phyloP scores from a whole-genome alignment of 2,329 filamentous ascomycete genomes.

The Xylaria sp. region DNA sequence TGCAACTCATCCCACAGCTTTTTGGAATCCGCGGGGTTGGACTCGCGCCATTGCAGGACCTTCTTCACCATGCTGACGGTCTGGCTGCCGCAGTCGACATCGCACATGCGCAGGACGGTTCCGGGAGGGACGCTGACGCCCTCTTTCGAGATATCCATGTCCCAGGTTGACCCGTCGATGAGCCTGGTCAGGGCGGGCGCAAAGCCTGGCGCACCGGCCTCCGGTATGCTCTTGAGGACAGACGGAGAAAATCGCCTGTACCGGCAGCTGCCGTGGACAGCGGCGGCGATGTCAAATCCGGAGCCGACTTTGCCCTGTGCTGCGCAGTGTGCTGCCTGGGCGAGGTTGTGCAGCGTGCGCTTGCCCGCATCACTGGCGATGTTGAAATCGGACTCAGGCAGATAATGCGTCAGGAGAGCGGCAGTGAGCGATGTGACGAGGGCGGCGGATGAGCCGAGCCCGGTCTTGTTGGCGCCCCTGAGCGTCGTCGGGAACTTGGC shows the following conservation, averaged over 20 bases:
- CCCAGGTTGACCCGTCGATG: constrained; percentile 77
- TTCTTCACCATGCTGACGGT: constrained; percentile 97
- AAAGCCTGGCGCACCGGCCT: constrained; percentile 75
- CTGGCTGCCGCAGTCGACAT: constrained; percentile 93
- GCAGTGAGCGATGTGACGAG: constrained; percentile 89
- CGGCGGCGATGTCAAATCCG: constrained; percentile 93
- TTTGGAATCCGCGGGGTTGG: constrained; percentile 72
- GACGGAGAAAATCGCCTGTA: constrained; percentile 93
- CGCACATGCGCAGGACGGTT: constrained; percentile 87
- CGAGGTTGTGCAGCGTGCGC: constrained; percentile 84
- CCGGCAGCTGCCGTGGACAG: constrained; percentile 89
- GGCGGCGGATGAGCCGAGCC: constrained; percentile 92
- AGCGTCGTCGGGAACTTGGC: constrained; percentile 81
- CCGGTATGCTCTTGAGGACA: constrained; percentile 74
- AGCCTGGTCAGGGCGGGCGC: constrained; percentile 70
- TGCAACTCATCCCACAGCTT: constrained; percentile 82
- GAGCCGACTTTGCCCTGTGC: constrained; percentile 97
- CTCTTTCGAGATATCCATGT: constrained; percentile 78
- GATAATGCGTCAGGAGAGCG: constrained; percentile 80
- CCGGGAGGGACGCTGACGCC: constrained; percentile 77
- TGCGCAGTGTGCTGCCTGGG: constrained; percentile 92
- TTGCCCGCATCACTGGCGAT: constrained; percentile 65
- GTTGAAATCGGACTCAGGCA: constrained; percentile 68
- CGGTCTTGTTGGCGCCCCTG: constrained; percentile 88
- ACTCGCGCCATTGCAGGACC: constrained; percentile 82